These are phyloP conservation scores for Globisporangium nagaii DNA, from an alignment of 352 stramenopile genomes.

Conservation along the genomic window DNA sequence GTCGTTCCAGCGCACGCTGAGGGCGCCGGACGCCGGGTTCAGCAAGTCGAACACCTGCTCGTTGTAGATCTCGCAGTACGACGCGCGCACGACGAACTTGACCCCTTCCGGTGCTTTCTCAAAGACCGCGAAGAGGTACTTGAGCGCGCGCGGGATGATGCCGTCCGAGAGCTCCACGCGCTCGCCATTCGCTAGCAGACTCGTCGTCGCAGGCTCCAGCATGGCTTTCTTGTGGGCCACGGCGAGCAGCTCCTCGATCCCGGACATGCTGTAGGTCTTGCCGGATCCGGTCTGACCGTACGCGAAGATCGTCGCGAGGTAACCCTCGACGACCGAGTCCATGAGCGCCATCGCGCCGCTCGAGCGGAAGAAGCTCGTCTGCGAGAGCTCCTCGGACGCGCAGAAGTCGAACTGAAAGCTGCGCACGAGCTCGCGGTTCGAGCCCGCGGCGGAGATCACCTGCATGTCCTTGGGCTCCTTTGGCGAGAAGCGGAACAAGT, in stretches of 20 bases:
- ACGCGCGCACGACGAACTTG: conserved; percentile 62
- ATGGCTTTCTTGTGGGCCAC: conserved; percentile 16
- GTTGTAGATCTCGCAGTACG: conserved; percentile 85
- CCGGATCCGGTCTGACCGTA: conserved; percentile 66
- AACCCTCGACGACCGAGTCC: conserved; percentile 64
- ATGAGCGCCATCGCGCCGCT: conserved; percentile 56
- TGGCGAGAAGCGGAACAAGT: conserved; percentile 45
- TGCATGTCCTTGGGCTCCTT: conserved; percentile 50
- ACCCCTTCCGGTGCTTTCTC: conserved; percentile 35
- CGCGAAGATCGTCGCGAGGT: conserved; percentile 62
- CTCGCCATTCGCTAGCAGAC: neutral
- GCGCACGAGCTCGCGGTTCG: conserved; percentile 55
- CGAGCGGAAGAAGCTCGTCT: conserved; percentile 56
- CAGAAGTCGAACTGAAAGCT: conserved; percentile 78
- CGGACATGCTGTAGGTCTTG: conserved; percentile 80
- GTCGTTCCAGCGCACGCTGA: conserved; percentile 75
- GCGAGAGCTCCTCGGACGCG: conserved; percentile 50
- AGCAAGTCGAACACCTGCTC: conserved; percentile 77
- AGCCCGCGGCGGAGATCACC: conserved; percentile 35
- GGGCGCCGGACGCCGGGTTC: conserved; percentile 46
- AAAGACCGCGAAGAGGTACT: conserved; percentile 55
- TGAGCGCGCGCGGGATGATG: conserved; percentile 67
- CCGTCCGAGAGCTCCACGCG: conserved; percentile 45
- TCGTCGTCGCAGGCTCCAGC: neutral
- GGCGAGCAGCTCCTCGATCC: conserved; percentile 59